A percentile compares a stretch with the other conserved stretches of the same genome.
phyloP scores from a whole-genome alignment of 2,329 filamentous ascomycete genomes.

The Graphium sp. region DNA sequence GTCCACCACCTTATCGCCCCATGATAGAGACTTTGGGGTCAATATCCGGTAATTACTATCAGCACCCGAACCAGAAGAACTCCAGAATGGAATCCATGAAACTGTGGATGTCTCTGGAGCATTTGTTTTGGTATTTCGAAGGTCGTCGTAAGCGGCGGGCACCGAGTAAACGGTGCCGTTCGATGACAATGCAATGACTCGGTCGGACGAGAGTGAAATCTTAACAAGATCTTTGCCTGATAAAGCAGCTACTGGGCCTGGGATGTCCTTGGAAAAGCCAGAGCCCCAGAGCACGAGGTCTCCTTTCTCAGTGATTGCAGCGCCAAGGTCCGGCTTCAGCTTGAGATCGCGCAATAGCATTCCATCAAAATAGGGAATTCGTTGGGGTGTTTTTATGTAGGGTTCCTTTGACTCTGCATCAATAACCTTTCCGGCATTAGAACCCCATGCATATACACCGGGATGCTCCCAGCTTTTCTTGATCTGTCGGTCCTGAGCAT shows the following conservation, averaged over 20 bases:
- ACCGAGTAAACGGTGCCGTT: conserved; percentile 73
- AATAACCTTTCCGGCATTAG: conserved; percentile 69
- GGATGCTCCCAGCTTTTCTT: conserved; percentile 68
- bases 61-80: conserved; percentile 12
- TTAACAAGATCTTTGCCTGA: conserved; percentile 67
- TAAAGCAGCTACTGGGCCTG: conserved; percentile 53
- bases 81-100: conserved; percentile 62
- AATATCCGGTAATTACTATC: conserved; percentile 56
- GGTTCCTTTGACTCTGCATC: conserved; percentile 66
- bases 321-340: conserved; percentile 66
- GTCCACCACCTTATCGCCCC: conserved; percentile 57
- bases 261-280: conserved; percentile 49
- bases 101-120: conserved; percentile 28
- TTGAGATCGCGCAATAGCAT: conserved; percentile 76
- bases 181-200: conserved; percentile 62
- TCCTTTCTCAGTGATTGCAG: conserved; percentile 73
- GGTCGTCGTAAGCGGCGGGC: conserved; percentile 60
- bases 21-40: conserved; percentile 43
- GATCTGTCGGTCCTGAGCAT: conserved; percentile 69
- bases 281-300: conserved; percentile 86
- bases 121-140: conserved; percentile 37
- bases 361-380: conserved; percentile 70
- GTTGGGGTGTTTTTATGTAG: conserved; percentile 62
- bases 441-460: conserved; percentile 88
- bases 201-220: conserved; percentile 63